phyloP scores from a whole-genome alignment of 2,329 filamentous ascomycete species.

The Clonostachys sp. region DNA sequence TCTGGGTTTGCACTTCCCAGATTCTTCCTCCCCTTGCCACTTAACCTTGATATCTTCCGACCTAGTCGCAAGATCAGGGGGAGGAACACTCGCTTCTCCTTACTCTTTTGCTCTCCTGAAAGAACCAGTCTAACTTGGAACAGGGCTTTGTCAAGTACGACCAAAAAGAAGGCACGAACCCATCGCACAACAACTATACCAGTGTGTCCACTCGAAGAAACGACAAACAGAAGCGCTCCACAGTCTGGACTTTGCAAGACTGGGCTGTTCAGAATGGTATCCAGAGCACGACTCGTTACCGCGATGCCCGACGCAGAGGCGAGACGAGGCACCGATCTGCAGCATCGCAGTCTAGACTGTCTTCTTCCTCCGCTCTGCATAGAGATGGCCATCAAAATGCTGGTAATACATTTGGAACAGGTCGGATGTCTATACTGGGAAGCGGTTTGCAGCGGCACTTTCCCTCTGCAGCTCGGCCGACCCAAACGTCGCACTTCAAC shows the following conservation, averaged over 20 bases:
- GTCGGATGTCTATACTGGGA: too few relatives aligned
- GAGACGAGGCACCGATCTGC: too few relatives aligned
- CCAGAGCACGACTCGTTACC: slow-evolving; percentile 79
- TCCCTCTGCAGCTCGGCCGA: too few relatives aligned
- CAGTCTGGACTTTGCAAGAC: slow-evolving; percentile 72
- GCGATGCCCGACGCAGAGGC: slow-evolving; percentile 25
- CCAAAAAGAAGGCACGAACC: slow-evolving; percentile 6
- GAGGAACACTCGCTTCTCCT: too few relatives aligned
- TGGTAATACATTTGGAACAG: too few relatives aligned
- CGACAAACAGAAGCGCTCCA: slow-evolving; percentile 55
- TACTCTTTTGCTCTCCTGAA: background rate
- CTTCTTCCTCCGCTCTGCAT: too few relatives aligned
- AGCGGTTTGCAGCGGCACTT: too few relatives aligned
- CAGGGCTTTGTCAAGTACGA: slow-evolving; percentile 38
- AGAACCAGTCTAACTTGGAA: background rate
- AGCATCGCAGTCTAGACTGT: too few relatives aligned
- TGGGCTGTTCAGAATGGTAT: slow-evolving; percentile 69
- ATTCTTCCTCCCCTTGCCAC: background rate
- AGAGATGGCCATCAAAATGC: too few relatives aligned
- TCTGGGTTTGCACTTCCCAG: background rate
- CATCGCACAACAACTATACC: background rate
- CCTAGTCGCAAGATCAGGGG: background rate
- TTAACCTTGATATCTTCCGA: background rate
- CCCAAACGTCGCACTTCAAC: too few relatives aligned
- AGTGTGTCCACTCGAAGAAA: slow-evolving; percentile 6